Conservation (phyloP, 225 moss, liverwort and hornwort genomes). For the Marchantia polymorpha region DNA sequence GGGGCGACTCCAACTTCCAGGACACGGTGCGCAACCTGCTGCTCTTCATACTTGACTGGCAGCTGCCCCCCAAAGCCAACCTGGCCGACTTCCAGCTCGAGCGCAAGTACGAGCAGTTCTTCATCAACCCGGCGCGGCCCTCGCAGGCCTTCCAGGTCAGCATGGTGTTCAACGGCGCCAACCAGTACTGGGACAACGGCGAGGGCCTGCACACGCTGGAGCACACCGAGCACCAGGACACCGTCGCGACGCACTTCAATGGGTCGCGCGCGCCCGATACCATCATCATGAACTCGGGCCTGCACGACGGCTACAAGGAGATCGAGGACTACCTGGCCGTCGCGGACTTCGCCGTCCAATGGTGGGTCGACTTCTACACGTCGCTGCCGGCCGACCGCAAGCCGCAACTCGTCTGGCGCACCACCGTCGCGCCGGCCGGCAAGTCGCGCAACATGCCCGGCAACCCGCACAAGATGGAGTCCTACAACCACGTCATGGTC, state of each 20-base stretch:
- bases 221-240: conserved; percentile 21
- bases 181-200: neutral
- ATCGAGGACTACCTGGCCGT: conserved; percentile 10
- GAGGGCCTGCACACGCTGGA: conserved; percentile 23
- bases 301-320: conserved; percentile 35
- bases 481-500: conserved; percentile 29
- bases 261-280: conserved; percentile 8
- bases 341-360: conserved; percentile 14
- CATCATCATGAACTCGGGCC: conserved; percentile 25
- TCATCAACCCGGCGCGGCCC: conserved; percentile 13
- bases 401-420: conserved; percentile 29
- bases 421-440: conserved; percentile 36
- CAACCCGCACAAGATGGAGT: conserved; percentile 40
- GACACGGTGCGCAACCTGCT: conserved; percentile 44
- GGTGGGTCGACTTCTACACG: conserved; percentile 29
- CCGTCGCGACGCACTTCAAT: conserved; percentile 22
- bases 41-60: conserved; percentile 40
- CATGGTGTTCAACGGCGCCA: conserved; percentile 26
- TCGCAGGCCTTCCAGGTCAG: conserved; percentile 23
- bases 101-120: conserved; percentile 13
- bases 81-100: conserved; percentile 22
- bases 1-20: conserved; percentile 53
- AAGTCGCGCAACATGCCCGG: conserved; percentile 17
- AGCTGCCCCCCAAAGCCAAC: conserved; percentile 7
- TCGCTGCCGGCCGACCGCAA: conserved; percentile 5